Evolutionary conservation across 192 early-diverging fungal genomes (phyloP).

Genomic region (Coemansia sp.): DNA sequence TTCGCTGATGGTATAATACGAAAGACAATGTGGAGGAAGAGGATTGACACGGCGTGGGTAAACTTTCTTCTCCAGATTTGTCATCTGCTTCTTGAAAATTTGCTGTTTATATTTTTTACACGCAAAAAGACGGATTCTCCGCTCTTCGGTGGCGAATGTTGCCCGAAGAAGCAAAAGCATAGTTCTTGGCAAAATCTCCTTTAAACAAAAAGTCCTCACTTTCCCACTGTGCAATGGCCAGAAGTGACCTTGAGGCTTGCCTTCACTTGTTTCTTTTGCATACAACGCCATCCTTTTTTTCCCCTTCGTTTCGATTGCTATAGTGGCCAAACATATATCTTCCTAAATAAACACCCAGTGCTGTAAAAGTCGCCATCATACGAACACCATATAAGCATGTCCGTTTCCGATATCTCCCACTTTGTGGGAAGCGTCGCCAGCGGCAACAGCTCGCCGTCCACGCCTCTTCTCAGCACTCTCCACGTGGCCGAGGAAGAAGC

Average conservation of each 20-base stretch:
- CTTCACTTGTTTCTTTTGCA: background rate
- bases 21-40: too few species aligned
- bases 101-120: background rate
- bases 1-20: too few species aligned
- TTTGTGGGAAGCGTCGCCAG: background rate
- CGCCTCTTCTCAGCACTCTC: background rate
- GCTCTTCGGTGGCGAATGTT: background rate
- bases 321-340: too few species aligned
- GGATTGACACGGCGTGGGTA: too few species aligned
- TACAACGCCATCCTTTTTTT: background rate
- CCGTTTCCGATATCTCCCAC: background rate
- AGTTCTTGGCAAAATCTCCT: background rate
- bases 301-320: too few species aligned
- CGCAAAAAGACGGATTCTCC: background rate
- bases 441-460: constrained; percentile 5
- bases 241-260: background rate
- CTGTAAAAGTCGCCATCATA: too few species aligned
- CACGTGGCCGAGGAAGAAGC: background rate
- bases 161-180: background rate
- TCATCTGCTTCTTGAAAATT: too few species aligned
- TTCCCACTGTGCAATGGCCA: too few species aligned
- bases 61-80: too few species aligned
- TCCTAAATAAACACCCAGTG: too few species aligned
- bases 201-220: too few species aligned
- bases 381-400: background rate